phyloP scores from a whole-genome alignment of 371 early-diverging fungal genomes.

The Lichtheimia corymbifera region DNA sequence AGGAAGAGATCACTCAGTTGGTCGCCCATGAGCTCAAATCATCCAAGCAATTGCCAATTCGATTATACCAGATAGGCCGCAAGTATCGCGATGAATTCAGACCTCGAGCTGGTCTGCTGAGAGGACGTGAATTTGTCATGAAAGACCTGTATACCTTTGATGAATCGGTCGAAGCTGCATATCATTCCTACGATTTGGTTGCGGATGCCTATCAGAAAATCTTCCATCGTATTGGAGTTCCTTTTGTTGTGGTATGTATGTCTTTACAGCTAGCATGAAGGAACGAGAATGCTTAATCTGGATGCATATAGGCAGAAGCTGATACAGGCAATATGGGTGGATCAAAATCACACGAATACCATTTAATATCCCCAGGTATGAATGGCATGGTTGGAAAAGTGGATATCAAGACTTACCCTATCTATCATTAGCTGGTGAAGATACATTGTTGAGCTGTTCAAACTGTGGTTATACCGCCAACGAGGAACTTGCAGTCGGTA shows the following conservation, averaged over 20 bases:
- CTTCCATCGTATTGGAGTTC: slow-evolving; percentile 73
- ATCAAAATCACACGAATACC: slow-evolving; percentile 86
- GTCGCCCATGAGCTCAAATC: slow-evolving; percentile 70
- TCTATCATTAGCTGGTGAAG: slow-evolving; percentile 70
- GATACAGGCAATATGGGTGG: slow-evolving; percentile 94
- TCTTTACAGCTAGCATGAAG: background rate
- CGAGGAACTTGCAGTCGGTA: slow-evolving; percentile 65
- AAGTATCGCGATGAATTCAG: slow-evolving; percentile 88
- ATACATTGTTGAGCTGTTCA: slow-evolving; percentile 71
- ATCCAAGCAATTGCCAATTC: slow-evolving; percentile 76
- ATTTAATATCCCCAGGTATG: slow-evolving; percentile 68
- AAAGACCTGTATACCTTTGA: slow-evolving; percentile 94
- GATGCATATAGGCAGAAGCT: slow-evolving; percentile 69
- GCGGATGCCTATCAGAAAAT: slow-evolving; percentile 73
- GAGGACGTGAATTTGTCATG: slow-evolving; percentile 93
- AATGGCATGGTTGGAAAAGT: background rate
- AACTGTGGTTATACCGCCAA: slow-evolving; percentile 82
- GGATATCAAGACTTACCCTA: background rate
- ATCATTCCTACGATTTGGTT: slow-evolving; percentile 72
- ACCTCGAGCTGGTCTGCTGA: slow-evolving; percentile 79
- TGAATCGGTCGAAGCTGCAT: slow-evolving; percentile 63
- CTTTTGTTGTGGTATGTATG: slow-evolving; percentile 73
- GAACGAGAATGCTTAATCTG: background rate
- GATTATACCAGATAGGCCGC: slow-evolving; percentile 87
- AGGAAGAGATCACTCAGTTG: slow-evolving; percentile 86